These are phyloP conservation scores for Paecilomyces sp. DNA, from an alignment of 2,329 filamentous ascomycete genomes.

Conservation along the genomic window DNA sequence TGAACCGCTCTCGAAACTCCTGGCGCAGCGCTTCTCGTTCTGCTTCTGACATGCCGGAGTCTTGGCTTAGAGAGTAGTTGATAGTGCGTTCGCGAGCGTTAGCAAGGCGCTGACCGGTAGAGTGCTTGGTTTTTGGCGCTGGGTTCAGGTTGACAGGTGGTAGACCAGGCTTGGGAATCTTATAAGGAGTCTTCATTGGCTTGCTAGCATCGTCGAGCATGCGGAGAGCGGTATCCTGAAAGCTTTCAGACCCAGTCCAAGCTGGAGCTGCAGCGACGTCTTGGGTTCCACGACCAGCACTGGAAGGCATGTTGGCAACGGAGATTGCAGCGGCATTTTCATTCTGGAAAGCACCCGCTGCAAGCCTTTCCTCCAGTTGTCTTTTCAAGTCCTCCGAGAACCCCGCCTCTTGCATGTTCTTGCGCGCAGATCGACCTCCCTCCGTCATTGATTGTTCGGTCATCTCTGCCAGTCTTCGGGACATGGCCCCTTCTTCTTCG, in stretches of 20 bases:
- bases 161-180: constrained; percentile 29
- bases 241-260: constrained; percentile 72
- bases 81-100: constrained; percentile 53
- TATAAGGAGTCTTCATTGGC: constrained; percentile 41
- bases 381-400: constrained; percentile 56
- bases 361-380: constrained; percentile 53
- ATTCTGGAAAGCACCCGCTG: constrained; percentile 47
- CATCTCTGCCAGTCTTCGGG: constrained; percentile 51
- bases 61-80: constrained; percentile 48
- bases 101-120: constrained; percentile 46
- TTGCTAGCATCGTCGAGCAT: constrained; percentile 65
- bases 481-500: constrained; percentile 49
- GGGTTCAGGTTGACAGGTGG: constrained; percentile 40
- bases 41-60: constrained; percentile 55
- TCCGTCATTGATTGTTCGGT: constrained; percentile 52
- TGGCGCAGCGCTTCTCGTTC: constrained; percentile 66
- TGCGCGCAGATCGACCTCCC: constrained; percentile 48
- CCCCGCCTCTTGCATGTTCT: constrained; percentile 53
- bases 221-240: constrained; percentile 69
- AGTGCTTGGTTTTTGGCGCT: constrained; percentile 33
- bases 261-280: constrained; percentile 60
- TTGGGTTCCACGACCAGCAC: constrained; percentile 62
- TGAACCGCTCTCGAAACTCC: constrained; percentile 75
- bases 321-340: constrained; percentile 49
- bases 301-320: constrained; percentile 47